phyloP scores from a whole-genome alignment of 1,284 basidiomycete genomes.

The Cryptococcus deneoformans region DNA sequence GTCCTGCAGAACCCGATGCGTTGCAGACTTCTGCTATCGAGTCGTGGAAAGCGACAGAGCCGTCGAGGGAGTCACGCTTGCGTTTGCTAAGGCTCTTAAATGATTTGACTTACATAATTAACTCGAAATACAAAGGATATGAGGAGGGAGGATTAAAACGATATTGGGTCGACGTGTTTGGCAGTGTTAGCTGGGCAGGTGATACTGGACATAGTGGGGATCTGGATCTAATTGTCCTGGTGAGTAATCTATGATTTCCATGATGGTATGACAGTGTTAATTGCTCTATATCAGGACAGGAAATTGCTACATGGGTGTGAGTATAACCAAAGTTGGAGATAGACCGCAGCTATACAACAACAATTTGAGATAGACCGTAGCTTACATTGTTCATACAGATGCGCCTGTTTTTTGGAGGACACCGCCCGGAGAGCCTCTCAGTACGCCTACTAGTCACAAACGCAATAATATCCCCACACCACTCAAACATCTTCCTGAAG shows the following conservation, averaged over 20 bases:
- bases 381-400: constrained; percentile 7
- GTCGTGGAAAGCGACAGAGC: constrained; percentile 24
- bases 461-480: not conserved
- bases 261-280: not conserved
- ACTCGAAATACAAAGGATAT: constrained; percentile 11
- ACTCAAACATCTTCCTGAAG: constrained; percentile 17
- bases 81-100: constrained; percentile 15
- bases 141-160: constrained; percentile 5
- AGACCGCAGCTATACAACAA: not conserved
- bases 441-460: not conserved
- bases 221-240: constrained; percentile 44
- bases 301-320: constrained; percentile 37
- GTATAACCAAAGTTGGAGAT: constrained; percentile 1
- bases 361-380: not conserved
- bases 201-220: constrained; percentile 39
- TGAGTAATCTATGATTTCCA: constrained; percentile 12
- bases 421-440: constrained; percentile 1
- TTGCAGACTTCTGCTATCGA: constrained; percentile 21
- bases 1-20: constrained; percentile 9
- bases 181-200: constrained; percentile 50
- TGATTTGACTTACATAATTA: constrained; percentile 16
- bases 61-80: constrained; percentile 9
- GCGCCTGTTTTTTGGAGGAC: constrained; percentile 22
- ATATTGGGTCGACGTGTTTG: constrained; percentile 47
- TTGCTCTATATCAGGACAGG: constrained; percentile 26